Conservation (phyloP, 139 green algal genomes). For the Closterium sp. region DNA sequence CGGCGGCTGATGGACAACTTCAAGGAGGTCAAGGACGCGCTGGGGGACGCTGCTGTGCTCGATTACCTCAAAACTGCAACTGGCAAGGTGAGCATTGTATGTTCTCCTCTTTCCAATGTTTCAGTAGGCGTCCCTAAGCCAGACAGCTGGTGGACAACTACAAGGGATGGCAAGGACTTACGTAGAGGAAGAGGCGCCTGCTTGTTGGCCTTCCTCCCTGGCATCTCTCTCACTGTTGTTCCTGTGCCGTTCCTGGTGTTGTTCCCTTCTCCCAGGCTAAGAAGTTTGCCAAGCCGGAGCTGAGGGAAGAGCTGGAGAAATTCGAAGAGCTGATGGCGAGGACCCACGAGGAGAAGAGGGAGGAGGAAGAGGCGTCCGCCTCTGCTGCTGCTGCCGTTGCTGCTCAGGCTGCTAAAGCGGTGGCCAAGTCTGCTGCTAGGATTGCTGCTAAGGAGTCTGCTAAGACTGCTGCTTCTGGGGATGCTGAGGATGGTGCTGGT, state of each 20-base stretch:
- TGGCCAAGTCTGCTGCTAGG: neutral
- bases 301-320: constrained; percentile 28
- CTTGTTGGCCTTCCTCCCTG: no score
- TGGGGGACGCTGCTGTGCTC: constrained; percentile 68
- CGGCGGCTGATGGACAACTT: constrained; percentile 71
- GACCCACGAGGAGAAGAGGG: constrained; percentile 30
- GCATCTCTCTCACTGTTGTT: no score
- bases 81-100: constrained; percentile 45
- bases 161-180: no score
- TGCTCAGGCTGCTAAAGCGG: neutral
- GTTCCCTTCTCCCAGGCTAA: no score
- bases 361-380: constrained; percentile 27
- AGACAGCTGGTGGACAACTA: neutral
- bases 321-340: constrained; percentile 38
- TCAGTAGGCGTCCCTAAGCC: neutral
- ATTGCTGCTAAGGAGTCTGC: neutral
- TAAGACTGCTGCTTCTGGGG: neutral
- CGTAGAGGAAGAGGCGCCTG: no score
- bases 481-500: neutral
- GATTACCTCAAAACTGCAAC: constrained; percentile 13
- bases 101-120: neutral
- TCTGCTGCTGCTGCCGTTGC: neutral
- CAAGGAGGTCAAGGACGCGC: constrained; percentile 71
- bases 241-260: no score
- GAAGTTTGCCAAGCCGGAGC: constrained; percentile 52